These are phyloP conservation scores for Brettanomyces bruxellensis DNA, from an alignment of 805 yeast species.

Conservation along the genomic window DNA sequence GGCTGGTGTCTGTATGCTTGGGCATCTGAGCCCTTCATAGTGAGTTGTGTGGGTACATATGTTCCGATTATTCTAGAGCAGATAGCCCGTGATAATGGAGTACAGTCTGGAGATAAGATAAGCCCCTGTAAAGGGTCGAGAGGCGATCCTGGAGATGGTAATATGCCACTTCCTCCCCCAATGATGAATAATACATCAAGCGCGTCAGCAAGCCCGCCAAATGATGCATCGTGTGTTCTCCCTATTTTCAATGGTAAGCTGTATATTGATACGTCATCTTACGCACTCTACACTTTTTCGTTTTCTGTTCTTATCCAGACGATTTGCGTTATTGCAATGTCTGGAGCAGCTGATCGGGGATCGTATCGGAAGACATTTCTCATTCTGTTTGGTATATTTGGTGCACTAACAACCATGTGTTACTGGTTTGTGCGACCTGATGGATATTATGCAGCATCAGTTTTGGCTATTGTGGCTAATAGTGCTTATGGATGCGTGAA, in stretches of 20 bases:
- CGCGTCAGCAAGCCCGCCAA: not conserved
- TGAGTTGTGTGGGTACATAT: constrained; percentile 70
- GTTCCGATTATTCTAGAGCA: constrained; percentile 66
- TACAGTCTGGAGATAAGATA: constrained; percentile 45
- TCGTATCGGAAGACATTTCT: constrained; percentile 48
- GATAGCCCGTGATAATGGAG: constrained; percentile 67
- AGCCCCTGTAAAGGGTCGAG: constrained; percentile 37
- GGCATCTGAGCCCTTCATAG: constrained; percentile 77
- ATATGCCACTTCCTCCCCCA: constrained; percentile 27
- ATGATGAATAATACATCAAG: constrained; percentile 5
- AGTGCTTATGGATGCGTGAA: constrained; percentile 69
- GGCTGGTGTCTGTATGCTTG: constrained; percentile 69
- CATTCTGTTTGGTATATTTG: constrained; percentile 47
- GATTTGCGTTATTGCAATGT: constrained; percentile 56
- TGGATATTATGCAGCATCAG: constrained; percentile 40
- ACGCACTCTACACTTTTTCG: constrained; percentile 68
- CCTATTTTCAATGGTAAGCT: constrained; percentile 21
- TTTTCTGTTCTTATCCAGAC: constrained; percentile 67
- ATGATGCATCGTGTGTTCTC: constrained; percentile 21
- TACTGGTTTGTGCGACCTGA: constrained; percentile 30
- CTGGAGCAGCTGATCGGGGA: constrained; percentile 65
- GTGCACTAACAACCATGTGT: constrained; percentile 44
- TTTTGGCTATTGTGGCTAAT: constrained; percentile 54
- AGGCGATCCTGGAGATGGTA: constrained; percentile 21
- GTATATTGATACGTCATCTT: constrained; percentile 63